These are phyloP conservation scores for Mucor piriformis DNA, from an alignment of 371 early-diverging fungal genomes.

Conservation along the genomic window DNA sequence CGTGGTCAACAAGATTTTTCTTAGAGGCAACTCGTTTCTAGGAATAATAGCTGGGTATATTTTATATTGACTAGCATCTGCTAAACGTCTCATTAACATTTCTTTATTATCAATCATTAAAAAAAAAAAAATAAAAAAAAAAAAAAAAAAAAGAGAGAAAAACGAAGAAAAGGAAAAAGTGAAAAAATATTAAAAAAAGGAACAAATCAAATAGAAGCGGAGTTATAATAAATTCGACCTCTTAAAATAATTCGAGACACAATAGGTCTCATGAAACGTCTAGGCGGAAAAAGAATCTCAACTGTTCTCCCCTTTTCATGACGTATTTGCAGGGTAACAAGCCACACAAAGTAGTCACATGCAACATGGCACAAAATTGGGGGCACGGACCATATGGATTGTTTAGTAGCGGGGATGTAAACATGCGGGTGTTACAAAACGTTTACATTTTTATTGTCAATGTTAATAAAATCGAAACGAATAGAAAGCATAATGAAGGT, in stretches of 20 bases:
- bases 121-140: not conserved
- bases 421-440: no score
- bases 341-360: no score
- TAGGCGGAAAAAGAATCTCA: no score
- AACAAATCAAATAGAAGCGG: not conserved
- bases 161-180: not conserved
- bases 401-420: no score
- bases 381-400: no score
- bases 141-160: not conserved
- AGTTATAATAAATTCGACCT: not conserved
- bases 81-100: slow-evolving; percentile 30
- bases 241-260: not conserved
- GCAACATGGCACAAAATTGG: no score
- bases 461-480: no score
- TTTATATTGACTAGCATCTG: slow-evolving; percentile 33
- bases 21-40: slow-evolving; percentile 30
- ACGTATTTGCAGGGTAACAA: no score
- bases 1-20: slow-evolving; percentile 33
- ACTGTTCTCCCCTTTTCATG: no score
- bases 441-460: no score
- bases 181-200: slow-evolving; percentile 8
- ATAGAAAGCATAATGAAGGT: no score
- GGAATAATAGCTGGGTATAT: slow-evolving; percentile 30
- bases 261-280: not conserved
- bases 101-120: slow-evolving; percentile 13